Evolutionary conservation across 2,329 filamentous ascomycete species (phyloP).

Genomic region (Dothideomycetes sp.): DNA sequence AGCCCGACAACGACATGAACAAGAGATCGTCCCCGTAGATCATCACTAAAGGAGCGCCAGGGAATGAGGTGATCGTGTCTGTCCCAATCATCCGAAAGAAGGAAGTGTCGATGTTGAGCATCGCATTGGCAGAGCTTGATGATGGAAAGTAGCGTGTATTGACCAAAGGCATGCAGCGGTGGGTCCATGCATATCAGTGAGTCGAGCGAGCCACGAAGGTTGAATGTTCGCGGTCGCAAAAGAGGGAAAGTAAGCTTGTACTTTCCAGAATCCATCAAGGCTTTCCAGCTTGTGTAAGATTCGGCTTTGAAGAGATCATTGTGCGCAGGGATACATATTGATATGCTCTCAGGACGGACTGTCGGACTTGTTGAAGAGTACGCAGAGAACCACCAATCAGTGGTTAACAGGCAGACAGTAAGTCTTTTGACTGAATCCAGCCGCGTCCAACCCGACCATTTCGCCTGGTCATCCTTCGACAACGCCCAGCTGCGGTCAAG

Average conservation of each 20-base stretch:
- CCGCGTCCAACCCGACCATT: slow-evolving; percentile 43
- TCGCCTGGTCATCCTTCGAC: slow-evolving; percentile 27
- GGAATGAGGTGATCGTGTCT: slow-evolving; percentile 10
- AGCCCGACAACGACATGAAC: slow-evolving; percentile 25
- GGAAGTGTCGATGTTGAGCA: slow-evolving; percentile 11
- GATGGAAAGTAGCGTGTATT: slow-evolving; percentile 9
- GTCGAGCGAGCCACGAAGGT: slow-evolving; percentile 10
- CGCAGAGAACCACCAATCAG: slow-evolving; percentile 12
- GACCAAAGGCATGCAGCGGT: slow-evolving; percentile 9
- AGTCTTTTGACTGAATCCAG: slow-evolving; percentile 38
- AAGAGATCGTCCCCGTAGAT: slow-evolving; percentile 32
- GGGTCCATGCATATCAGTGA: slow-evolving; percentile 9
- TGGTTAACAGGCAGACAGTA: slow-evolving; percentile 8
- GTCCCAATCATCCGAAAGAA: slow-evolving; percentile 10
- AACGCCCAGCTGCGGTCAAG: slow-evolving; percentile 28
- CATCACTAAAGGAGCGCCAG: slow-evolving; percentile 35
- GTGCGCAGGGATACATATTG: slow-evolving; percentile 10
- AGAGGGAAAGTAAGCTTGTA: slow-evolving; percentile 8
- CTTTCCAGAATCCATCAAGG: slow-evolving; percentile 8
- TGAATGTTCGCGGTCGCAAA: slow-evolving; percentile 10
- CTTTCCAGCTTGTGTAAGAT: slow-evolving; percentile 7
- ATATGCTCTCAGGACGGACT: slow-evolving; percentile 9
- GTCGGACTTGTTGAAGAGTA: slow-evolving; percentile 9
- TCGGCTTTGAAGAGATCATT: slow-evolving; percentile 10
- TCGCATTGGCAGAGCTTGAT: slow-evolving; percentile 11